Percentiles rank a stretch among this genome's conserved stretches.
Conservation (phyloP, 768 basidiomycete species). For the Auricularia auricula-judae region DNA sequence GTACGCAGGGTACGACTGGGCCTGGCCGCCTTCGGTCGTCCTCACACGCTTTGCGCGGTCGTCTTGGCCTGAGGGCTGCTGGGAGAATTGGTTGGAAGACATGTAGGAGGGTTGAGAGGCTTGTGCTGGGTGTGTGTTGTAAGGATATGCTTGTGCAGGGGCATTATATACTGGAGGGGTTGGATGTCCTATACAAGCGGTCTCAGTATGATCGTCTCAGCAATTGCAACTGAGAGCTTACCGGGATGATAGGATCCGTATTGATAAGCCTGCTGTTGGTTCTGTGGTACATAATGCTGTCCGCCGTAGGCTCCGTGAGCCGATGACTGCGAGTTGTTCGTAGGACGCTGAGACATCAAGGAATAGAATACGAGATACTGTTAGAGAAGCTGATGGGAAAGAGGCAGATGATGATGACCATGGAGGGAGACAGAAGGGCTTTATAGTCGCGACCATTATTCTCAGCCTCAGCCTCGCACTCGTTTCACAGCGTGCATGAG, state of each 20-base stretch:
- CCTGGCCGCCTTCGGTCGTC: background rate
- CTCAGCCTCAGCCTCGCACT: background rate
- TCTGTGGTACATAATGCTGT: background rate
- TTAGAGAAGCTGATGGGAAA: background rate
- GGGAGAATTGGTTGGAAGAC: background rate
- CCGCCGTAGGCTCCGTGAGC: background rate
- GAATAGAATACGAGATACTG: background rate
- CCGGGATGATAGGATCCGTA: background rate
- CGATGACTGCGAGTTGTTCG: background rate
- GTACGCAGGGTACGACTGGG: background rate
- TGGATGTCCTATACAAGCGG: background rate
- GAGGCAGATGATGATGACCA: background rate
- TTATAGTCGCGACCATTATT: background rate
- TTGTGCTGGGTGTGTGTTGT: background rate
- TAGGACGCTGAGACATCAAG: background rate
- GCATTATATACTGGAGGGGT: background rate
- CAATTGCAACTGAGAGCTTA: background rate
- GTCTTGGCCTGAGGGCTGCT: background rate
- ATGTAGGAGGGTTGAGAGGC: background rate
- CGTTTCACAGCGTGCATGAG: no score
- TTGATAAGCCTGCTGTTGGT: background rate
- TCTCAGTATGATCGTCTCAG: background rate
- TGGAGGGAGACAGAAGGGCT: background rate
- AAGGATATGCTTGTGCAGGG: background rate
- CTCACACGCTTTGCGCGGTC: background rate